phyloP scores from a whole-genome alignment of 805 yeast genomes.

The Barnettozyma sucrosica region DNA sequence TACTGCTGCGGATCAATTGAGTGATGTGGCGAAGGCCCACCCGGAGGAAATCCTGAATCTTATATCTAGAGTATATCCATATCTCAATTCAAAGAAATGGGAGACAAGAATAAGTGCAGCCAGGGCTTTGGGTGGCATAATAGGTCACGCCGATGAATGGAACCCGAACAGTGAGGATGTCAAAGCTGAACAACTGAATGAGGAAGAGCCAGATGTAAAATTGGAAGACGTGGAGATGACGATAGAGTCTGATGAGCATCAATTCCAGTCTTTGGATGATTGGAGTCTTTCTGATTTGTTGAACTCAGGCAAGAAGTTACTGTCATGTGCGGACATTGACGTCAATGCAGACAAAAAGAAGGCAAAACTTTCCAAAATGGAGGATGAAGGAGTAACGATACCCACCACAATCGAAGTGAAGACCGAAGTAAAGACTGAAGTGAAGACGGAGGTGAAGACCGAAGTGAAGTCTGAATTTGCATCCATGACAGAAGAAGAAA shows the following conservation, averaged over 20 bases:
- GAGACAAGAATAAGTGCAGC: slow-evolving; percentile 96
- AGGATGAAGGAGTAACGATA: slow-evolving; percentile 39
- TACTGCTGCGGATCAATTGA: slow-evolving; percentile 95
- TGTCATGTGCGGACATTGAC: slow-evolving; percentile 28
- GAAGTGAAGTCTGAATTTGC: slow-evolving; percentile 15
- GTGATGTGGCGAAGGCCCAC: slow-evolving; percentile 89
- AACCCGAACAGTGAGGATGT: slow-evolving; percentile 51
- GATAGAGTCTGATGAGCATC: slow-evolving; percentile 26
- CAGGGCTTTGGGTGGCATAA: slow-evolving; percentile 89
- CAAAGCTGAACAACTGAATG: slow-evolving; percentile 18
- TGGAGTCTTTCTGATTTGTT: slow-evolving; percentile 47
- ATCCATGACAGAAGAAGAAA: slow-evolving; percentile 3
- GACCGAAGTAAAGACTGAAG: slow-evolving; percentile 23
- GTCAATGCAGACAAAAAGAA: slow-evolving; percentile 28
- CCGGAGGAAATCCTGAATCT: slow-evolving; percentile 86
- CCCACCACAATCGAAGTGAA: slow-evolving; percentile 38
- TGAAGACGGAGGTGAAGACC: slow-evolving; percentile 31
- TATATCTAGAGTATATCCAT: slow-evolving; percentile 87
- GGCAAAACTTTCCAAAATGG: slow-evolving; percentile 36
- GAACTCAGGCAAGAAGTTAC: slow-evolving; percentile 42
- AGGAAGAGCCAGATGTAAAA: slow-evolving; percentile 12
- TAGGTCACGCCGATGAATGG: slow-evolving; percentile 73
- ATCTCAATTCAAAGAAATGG: slow-evolving; percentile 79
- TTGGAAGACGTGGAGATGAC: slow-evolving; percentile 23
- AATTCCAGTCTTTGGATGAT: slow-evolving; percentile 38